Base-by-base conservation (phyloP, 148 eudicot species). In the Talinum fruticosum region DNA sequence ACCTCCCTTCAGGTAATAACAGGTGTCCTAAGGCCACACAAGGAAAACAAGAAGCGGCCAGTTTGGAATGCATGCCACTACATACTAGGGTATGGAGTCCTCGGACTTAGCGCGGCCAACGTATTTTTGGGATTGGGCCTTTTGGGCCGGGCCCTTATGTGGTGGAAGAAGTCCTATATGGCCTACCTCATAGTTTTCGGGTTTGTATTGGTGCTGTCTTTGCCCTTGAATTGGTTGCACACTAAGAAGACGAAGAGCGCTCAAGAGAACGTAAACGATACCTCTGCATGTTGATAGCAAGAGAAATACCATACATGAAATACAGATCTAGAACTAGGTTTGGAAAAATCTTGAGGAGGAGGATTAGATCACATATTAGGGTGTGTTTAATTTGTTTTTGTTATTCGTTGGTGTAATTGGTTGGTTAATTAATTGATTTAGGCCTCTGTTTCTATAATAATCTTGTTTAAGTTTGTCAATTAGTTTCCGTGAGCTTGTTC, bases 11-110 rank as follows among this genome's bases (percentile, higher is more conserved):
- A 68, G 8, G n/a, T 34, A 19, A 6, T 68, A 2, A 21, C 18
- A 0, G 71, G 6, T 1, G 14, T 26, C 12, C n/a, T 35, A 8
- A 68, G 44, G 28, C 71, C 71, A 15, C 37, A 35, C 3, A 68
- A 68, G 44, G 24, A 10, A 5, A 6, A 34, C 41, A 68, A 68
- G 44, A 14, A 1, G 5, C 15, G 71, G 26, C 38, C 24, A 2
- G 2, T 68, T 15, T 68, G 71, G 71, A 35, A 68, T 16, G 71
- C 23, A 0, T 68, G 41, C 41, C 71, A 68, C 71, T 68, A 68
- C 71, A 0, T 68, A 19, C 18, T 68, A 34, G 71, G 71, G 41
- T 68, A 68, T 21, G 14, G 71, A 2, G 34, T 34, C 12, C n/a
- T 32, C 6, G 71, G n/a, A 32, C 71, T 68, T 14, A 21, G 71